A percentile compares a stretch with the other conserved stretches of the same genome.
Conservation (phyloP, 83 land plant species). For the Larix sibirica region DNA sequence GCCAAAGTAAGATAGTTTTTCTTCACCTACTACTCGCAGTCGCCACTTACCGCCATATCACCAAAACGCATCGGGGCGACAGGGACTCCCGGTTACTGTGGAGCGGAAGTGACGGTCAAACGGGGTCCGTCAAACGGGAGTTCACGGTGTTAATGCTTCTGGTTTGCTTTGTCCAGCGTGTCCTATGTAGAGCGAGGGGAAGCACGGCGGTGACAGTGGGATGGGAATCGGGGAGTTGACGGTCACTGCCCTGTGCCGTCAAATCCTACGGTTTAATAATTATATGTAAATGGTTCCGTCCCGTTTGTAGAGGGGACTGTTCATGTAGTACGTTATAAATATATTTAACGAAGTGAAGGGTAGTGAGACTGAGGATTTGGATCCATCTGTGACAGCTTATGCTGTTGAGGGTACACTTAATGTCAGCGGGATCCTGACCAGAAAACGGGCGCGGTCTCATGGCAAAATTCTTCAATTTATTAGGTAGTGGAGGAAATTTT, state of each 20-base stretch:
- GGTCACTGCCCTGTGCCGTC: background rate
- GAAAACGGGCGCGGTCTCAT: background rate
- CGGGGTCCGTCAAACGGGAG: no score
- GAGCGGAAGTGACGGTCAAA: background rate
- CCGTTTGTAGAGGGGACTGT: no score
- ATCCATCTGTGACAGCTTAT: no score
- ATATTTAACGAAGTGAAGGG: no score
- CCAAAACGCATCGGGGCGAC: background rate
- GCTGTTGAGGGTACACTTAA: background rate
- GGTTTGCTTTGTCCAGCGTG: no score
- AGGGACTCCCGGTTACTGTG: background rate
- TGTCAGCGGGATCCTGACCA: background rate
- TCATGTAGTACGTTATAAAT: no score
- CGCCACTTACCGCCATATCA: background rate
- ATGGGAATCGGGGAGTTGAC: background rate
- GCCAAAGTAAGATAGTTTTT: background rate
- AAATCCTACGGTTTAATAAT: no score
- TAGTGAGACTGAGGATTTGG: no score
- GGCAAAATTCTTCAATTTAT: background rate
- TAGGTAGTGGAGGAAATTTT: no score
- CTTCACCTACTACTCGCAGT: no score
- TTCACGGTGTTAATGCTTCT: no score
- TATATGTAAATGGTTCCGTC: no score
- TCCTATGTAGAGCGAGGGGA: background rate
- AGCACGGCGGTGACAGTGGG: background rate